Base-by-base conservation (phyloP, 2,329 filamentous ascomycete species). In the Penicillium sp. region DNA sequence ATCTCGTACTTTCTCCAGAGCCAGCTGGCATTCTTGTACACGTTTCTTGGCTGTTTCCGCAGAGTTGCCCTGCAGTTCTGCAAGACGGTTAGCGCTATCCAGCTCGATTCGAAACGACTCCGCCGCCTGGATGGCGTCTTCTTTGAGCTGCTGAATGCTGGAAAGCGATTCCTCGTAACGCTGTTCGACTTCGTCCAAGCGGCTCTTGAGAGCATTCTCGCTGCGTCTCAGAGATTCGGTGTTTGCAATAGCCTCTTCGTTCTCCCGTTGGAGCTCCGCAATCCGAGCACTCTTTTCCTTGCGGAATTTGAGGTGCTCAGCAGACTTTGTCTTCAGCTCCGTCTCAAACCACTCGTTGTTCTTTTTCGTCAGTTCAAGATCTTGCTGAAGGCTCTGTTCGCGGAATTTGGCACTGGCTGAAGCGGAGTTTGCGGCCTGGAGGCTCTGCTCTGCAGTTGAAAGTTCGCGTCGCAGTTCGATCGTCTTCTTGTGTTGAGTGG, bases 281-380 rank as follows among this genome's bases (percentile, higher is more conserved):
- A 98, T 92, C 45, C 91, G 90, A 1, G 92, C 90, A 65, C 91
- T 91, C 83, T 97, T 98, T 75, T 99, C 95, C 74, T 97, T 98
- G 66, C 95, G 88, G 78, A 91, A 94, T 73, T 93, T 97, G 67
- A 94, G 86, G 52, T 92, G 88, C 74, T 99, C 95, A 8, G 89
- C 87, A 64, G 87, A 90, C 80, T 97, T 96, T 0, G 91, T 93
- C 81, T 96, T 94, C 23, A 98, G 85, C 76, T 99, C 95, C 47
- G 85, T 88, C 73, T 97, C 92, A 60, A 95, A 90, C 91, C 93
- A 99, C 70, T 98, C 94, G 67, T 92, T 91, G 80, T 93, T 97
- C 71, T 90, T 91, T 75, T 92, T 93, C 19, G 94, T 88, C 60
- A 96, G 84, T 47, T 96, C 92, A 41, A 98, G 85, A 76, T 98